A percentile compares a stretch with the other conserved stretches of the same genome.
These are phyloP conservation scores for Candida khao-thaluensis DNA, from an alignment of 805 yeast genomes.

Conservation along the genomic window DNA sequence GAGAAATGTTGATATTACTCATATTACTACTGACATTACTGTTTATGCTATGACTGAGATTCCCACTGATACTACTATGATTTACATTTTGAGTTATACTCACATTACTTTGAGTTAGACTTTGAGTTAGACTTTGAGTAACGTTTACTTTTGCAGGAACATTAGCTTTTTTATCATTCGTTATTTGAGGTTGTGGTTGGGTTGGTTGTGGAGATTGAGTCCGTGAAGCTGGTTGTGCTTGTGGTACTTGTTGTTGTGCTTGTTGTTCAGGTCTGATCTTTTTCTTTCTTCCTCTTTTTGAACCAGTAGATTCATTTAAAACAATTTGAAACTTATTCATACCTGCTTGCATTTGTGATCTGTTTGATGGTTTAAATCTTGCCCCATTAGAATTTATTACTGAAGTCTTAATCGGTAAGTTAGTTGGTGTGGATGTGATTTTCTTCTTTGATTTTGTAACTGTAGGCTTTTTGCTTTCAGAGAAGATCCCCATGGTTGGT, in stretches of 20 bases:
- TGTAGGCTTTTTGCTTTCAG: conserved; percentile 19
- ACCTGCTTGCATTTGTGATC: conserved; percentile 36
- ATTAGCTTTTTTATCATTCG: not conserved
- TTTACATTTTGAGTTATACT: conserved; percentile 2
- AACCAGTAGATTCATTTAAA: conserved; percentile 34
- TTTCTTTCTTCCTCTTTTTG: conserved; percentile 16
- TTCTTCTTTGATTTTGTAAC: conserved; percentile 1
- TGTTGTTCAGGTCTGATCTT: conserved; percentile 1
- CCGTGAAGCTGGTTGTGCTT: too few relatives aligned
- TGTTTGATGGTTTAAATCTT: conserved; percentile 19
- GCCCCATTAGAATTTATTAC: conserved; percentile 8
- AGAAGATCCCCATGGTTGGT: conserved; percentile 41
- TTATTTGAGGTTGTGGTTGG: not conserved
- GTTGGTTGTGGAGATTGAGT: too few relatives aligned
- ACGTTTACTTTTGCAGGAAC: too few relatives aligned
- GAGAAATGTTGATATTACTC: conserved; percentile 33
- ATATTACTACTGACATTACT: conserved; percentile 25
- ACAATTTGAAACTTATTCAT: conserved; percentile 49
- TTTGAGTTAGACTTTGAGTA: too few relatives aligned
- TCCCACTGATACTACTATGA: not conserved
- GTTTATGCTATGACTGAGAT: conserved; percentile 18
- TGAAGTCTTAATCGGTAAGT: conserved; percentile 9
- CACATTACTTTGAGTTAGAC: not conserved
- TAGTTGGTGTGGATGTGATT: conserved; percentile 8
- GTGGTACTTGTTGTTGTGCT: not conserved